Evolutionary conservation across 2,329 filamentous ascomycete genomes (phyloP).

Genomic region (Cytospora piceae): DNA sequence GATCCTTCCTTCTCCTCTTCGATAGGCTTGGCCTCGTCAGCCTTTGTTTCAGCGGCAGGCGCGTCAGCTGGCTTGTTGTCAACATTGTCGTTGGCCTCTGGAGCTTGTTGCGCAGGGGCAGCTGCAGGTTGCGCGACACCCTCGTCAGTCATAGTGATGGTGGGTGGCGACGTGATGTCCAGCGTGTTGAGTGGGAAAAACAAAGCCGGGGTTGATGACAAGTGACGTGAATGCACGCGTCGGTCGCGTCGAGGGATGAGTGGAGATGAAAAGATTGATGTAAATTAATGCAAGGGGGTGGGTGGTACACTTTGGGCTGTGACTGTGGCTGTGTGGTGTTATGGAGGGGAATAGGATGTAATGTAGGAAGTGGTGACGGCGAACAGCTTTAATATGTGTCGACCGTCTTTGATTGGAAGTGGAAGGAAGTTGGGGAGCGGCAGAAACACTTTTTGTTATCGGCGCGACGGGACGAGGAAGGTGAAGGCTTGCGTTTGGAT

Average conservation of each 20-base stretch:
- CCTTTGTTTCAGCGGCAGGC: slow-evolving; percentile 27
- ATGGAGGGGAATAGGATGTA: slow-evolving; percentile 9
- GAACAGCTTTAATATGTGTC: slow-evolving; percentile 17
- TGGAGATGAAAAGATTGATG: slow-evolving; percentile 27
- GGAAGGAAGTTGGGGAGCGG: slow-evolving; percentile 28
- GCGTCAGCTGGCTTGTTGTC: slow-evolving; percentile 17
- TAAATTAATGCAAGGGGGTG: slow-evolving; percentile 21
- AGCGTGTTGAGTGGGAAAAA: slow-evolving; percentile 29
- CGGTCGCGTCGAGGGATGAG: slow-evolving; percentile 30
- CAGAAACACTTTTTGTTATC: slow-evolving; percentile 26
- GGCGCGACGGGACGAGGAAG: slow-evolving; percentile 15
- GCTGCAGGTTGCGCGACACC: slow-evolving; percentile 29
- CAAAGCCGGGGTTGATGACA: slow-evolving; percentile 22
- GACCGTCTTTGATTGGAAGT: slow-evolving; percentile 24
- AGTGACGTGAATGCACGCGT: slow-evolving; percentile 31
- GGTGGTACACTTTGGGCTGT: slow-evolving; percentile 1
- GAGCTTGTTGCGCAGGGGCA: slow-evolving; percentile 28
- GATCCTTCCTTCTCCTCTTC: slow-evolving; percentile 21
- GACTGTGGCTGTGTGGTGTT: slow-evolving; percentile 17
- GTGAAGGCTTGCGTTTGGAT: slow-evolving; percentile 10
- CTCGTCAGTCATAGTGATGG: slow-evolving; percentile 37
- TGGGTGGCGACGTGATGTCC: slow-evolving; percentile 36
- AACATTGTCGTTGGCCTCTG: slow-evolving; percentile 20
- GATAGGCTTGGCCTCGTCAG: slow-evolving; percentile 25
- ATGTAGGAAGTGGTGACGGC: slow-evolving; percentile 17